Conservation (phyloP, 2,329 filamentous ascomycete genomes). For the Fusarium newnesense region DNA sequence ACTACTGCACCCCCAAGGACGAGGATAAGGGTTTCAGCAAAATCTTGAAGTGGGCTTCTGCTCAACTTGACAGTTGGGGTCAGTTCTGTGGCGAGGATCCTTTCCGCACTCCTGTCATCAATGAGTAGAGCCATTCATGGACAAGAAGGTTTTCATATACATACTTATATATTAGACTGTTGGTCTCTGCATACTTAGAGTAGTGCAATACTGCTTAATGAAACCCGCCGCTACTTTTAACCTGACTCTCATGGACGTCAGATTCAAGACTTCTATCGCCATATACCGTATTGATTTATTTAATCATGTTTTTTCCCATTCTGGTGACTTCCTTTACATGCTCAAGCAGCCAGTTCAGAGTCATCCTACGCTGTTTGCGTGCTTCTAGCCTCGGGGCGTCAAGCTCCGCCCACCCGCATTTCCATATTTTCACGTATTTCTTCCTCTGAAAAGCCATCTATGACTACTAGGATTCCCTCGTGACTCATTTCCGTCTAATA, state of each 20-base stretch:
- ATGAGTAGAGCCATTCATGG: conserved; percentile 16
- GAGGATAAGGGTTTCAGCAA: conserved; percentile 48
- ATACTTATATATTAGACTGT: neutral
- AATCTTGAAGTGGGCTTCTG: conserved; percentile 48
- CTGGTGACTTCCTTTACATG: neutral
- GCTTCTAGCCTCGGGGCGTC: neutral
- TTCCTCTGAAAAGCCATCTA: neutral
- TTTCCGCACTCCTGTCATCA: conserved; percentile 41
- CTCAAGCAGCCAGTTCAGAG: neutral
- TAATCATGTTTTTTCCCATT: neutral
- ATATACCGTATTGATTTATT: neutral
- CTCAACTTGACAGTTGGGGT: conserved; percentile 48
- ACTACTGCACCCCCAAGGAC: conserved; percentile 40
- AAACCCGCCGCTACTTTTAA: neutral
- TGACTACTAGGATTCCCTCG: neutral
- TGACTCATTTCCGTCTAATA: neutral
- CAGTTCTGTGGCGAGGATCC: conserved; percentile 44
- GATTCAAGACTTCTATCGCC: neutral
- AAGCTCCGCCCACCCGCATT: neutral
- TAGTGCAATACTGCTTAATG: neutral
- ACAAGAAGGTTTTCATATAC: neutral
- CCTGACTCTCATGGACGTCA: neutral
- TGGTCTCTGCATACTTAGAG: neutral
- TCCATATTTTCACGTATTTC: neutral
- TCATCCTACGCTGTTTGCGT: neutral